Base-by-base conservation (phyloP, 148 eudicot species). In the Dianthus caryophyllus region DNA sequence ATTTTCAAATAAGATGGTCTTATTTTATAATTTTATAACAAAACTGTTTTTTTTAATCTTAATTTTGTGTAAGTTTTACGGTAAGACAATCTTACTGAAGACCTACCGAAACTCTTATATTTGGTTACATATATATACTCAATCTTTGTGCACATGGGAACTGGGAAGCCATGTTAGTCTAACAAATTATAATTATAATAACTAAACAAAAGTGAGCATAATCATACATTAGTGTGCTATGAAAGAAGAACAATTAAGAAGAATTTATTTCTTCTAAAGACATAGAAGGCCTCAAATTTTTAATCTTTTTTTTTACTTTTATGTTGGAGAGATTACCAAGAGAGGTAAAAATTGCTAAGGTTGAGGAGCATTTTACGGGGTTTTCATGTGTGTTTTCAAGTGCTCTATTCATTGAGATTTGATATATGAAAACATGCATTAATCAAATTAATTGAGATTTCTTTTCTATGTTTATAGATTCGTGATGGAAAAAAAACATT, bases 341-440 rank as follows among this genome's bases (percentile, higher is more conserved):
- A 38, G 36, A 57, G 17, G 17, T 64, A 30, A 47, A 69, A 33
- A 2, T 75, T 62, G 50, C 73, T 14, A 61, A 44, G 2, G 5
- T 41, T 38, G 68, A 74, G 78, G 76, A 65, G 76, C 65, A 58
- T 54, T 73, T 25, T 52, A 56, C 71, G 60, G 66, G n/a, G 12
- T 50, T 75, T 64, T 65, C 70, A 69, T 70, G 78, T 55, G 74
- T 55, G n/a, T n/a, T n/a, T 18, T 63, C 51, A 26, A 41, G 7
- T 61, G 61, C 41, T 67, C 48, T 18, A 41, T 49, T 25, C 17
- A 21, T 20, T 59, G 67, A 67, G 50, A 33, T 16, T 30, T n/a
- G n/a, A n/a, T n/a, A n/a, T n/a, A n/a, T n/a, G n/a, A n/a, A n/a
- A n/a, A n/a, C n/a, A n/a, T n/a, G n/a, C n/a, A n/a, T n/a, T n/a